Evolutionary conservation across 495 filamentous ascomycete species (phyloP).

Genomic region (Neurospora sp.): DNA sequence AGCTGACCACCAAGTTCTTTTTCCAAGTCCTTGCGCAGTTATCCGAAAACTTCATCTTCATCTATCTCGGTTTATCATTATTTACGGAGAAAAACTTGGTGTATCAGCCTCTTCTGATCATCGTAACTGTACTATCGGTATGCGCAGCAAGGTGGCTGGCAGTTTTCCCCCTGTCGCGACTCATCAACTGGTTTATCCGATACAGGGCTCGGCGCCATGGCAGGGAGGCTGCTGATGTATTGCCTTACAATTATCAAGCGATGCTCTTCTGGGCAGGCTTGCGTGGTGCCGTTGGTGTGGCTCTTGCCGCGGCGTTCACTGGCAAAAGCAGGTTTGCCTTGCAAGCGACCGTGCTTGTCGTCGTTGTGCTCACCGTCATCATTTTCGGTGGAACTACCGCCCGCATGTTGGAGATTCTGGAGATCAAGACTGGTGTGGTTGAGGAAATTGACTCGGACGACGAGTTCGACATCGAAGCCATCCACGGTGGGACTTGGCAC

Average conservation of each 20-base stretch:
- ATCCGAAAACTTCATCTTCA: constrained; percentile 99
- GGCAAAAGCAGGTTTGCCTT: constrained; percentile 70
- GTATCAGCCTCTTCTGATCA: constrained; percentile 92
- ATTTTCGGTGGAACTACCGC: constrained; percentile 97
- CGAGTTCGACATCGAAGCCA: constrained; percentile 93
- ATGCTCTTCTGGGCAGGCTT: constrained; percentile 99
- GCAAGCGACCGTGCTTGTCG: constrained; percentile 86
- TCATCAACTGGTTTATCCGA: constrained; percentile 89
- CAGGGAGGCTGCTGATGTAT: constrained; percentile 68
- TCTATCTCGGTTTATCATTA: constrained; percentile 88
- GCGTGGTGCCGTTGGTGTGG: constrained; percentile 91
- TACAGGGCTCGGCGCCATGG: constrained; percentile 78
- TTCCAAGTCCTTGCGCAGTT: constrained; percentile 92
- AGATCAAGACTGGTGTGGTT: constrained; percentile 87
- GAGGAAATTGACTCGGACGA: constrained; percentile 96
- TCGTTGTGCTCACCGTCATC: constrained; percentile 95
- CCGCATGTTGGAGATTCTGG: constrained; percentile 95
- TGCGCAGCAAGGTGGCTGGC: constrained; percentile 85
- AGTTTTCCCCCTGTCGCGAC: constrained; percentile 82
- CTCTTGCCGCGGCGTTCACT: constrained; percentile 78
- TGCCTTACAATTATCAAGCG: constrained; percentile 86
- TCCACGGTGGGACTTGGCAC: constrained; percentile 60
- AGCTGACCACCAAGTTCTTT: constrained; percentile 95
- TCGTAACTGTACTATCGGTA: constrained; percentile 83
- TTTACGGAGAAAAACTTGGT: constrained; percentile 82